Evolutionary conservation across 495 filamentous ascomycete genomes (phyloP).

Genomic region (Podospora pseudopauciseta): DNA sequence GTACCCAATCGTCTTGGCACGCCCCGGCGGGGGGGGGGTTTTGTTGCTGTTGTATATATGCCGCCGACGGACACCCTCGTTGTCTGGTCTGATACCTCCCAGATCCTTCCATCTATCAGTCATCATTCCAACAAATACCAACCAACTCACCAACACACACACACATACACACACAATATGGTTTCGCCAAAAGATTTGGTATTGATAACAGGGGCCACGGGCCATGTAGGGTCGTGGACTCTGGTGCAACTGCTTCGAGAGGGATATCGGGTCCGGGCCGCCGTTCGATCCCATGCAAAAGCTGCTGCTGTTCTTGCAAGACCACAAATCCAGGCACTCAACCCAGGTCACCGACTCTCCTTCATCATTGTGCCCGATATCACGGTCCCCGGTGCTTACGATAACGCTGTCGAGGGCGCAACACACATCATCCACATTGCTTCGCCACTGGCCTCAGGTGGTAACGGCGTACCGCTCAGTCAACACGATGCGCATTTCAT

Average conservation of each 20-base stretch:
- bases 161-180: constrained; percentile 9
- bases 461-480: constrained; percentile 35
- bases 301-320: constrained; percentile 25
- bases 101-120: neutral
- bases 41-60: constrained; percentile 4
- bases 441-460: constrained; percentile 51
- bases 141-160: neutral
- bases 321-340: constrained; percentile 30
- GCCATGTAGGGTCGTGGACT: constrained; percentile 45
- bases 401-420: constrained; percentile 44
- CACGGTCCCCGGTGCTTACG: constrained; percentile 40
- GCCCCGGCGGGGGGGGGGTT: neutral
- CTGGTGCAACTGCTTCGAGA: constrained; percentile 35
- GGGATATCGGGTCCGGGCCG: constrained; percentile 45
- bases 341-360: constrained; percentile 31
- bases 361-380: constrained; percentile 50
- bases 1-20: neutral
- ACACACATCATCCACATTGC: constrained; percentile 53
- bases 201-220: constrained; percentile 48
- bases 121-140: neutral
- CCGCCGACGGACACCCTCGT: neutral
- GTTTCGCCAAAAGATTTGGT: constrained; percentile 26
- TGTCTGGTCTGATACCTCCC: neutral
- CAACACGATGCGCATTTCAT: constrained; percentile 61
- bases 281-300: constrained; percentile 42